Conservation (phyloP, 2,329 filamentous ascomycete species). For the Nannizziopsis arthrosporioides region DNA sequence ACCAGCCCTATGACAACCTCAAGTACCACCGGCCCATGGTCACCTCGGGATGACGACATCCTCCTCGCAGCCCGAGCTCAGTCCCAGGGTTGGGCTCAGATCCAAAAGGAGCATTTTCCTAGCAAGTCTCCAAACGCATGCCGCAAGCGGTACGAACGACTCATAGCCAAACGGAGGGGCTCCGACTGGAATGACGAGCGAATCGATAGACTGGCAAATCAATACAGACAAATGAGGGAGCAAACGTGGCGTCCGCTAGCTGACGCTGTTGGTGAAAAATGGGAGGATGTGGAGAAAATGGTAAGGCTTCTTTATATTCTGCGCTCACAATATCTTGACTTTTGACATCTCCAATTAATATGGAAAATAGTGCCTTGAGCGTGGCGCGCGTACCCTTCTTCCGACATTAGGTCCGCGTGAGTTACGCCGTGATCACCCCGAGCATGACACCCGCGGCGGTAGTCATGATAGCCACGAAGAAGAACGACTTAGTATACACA, state of each 20-base stretch:
- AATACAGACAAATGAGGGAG: constrained; percentile 67
- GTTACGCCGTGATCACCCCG: constrained; percentile 6
- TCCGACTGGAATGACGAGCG: constrained; percentile 66
- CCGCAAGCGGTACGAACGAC: constrained; percentile 74
- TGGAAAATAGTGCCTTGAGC: constrained; percentile 18
- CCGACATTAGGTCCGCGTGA: constrained; percentile 14
- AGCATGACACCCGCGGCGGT: constrained; percentile 11
- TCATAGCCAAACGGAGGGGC: constrained; percentile 60
- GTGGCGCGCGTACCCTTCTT: constrained; percentile 16
- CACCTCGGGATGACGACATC: constrained; percentile 58
- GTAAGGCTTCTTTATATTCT: constrained; percentile 40
- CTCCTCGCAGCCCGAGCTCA: constrained; percentile 60
- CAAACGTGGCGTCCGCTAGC: constrained; percentile 73
- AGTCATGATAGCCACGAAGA: constrained; percentile 18
- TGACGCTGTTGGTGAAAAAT: constrained; percentile 45
- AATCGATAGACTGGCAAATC: constrained; percentile 60
- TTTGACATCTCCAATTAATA: not conserved
- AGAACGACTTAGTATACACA: constrained; percentile 15
- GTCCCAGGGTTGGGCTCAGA: constrained; percentile 73
- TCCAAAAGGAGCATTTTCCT: constrained; percentile 64
- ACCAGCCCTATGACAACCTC: constrained; percentile 10
- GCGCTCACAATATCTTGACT: not conserved
- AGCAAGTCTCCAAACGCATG: constrained; percentile 70
- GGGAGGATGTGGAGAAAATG: constrained; percentile 67
- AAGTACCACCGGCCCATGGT: constrained; percentile 50